phyloP scores from a whole-genome alignment of 208 protist species.

The Tritrichomonas musculus region DNA sequence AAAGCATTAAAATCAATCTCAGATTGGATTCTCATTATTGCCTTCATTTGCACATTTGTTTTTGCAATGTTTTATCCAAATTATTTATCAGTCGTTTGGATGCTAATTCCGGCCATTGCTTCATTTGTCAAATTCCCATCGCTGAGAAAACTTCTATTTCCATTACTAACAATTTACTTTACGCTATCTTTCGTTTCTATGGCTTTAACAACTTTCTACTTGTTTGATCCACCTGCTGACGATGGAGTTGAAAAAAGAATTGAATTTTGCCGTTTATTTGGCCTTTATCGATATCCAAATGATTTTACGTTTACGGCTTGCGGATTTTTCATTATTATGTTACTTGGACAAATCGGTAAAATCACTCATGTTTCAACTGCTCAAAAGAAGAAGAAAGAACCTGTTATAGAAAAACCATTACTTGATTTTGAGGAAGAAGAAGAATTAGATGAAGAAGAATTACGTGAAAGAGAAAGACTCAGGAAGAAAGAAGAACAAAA shows the following conservation, averaged over 20 bases:
- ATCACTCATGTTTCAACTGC: background rate
- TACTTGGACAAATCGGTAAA: background rate
- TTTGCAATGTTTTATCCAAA: background rate
- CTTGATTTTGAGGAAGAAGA: background rate
- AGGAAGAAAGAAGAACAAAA: background rate
- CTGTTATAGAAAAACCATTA: too few relatives aligned
- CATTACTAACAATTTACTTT: background rate
- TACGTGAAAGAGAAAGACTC: background rate
- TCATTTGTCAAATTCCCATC: background rate
- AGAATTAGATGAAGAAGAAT: background rate
- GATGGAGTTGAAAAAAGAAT: background rate
- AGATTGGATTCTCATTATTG: background rate
- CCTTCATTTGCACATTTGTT: background rate
- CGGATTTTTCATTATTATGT: background rate
- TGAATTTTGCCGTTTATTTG: background rate
- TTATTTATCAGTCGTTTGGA: background rate
- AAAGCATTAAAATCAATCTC: background rate
- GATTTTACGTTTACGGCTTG: background rate
- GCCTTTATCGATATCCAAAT: background rate
- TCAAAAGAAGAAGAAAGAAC: background rate
- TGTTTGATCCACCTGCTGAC: background rate
- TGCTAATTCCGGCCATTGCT: background rate
- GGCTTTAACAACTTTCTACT: background rate
- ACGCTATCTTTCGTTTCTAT: background rate
- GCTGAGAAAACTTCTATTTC: background rate